Base-by-base conservation (phyloP, 2,329 filamentous ascomycete species). In the Fusarium robinianum region DNA sequence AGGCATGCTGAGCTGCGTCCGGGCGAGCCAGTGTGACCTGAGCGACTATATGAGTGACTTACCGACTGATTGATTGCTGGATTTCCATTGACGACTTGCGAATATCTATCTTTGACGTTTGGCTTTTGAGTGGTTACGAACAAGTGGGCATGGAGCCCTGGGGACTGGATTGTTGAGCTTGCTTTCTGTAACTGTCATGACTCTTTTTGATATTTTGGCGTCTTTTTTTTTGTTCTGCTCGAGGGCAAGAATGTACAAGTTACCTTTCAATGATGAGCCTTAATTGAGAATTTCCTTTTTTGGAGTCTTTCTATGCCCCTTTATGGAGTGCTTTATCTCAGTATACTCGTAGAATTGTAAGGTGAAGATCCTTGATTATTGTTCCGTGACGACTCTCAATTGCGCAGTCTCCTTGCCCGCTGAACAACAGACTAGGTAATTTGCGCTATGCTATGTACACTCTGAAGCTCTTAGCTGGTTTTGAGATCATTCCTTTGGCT, bases 1-100 rank as follows among this genome's bases (percentile, higher is more conserved):
- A 83, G 66, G 70, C 76, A 30, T 75, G 73, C 49, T 79, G 62
- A 64, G 44, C 19, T 32, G 6, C 24, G n/a, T n/a, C n/a, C n/a
- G n/a, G n/a, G n/a, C n/a, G n/a, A n/a, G n/a, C n/a, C n/a, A n/a
- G n/a, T n/a, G 46, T 49, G 23, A 42, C 35, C 21, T 29, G 24
- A 48, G 33, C 46, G 11, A 38, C 18, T 35, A n/a, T 5, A 12
- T 31, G 24, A 44, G 33, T 30, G 41, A 47, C 24, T 43, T 44
- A 33, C 38, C 21, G 34, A 39, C 35, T 47, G 12, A 40, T 14
- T 45, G 37, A 37, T 36, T 49, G 37, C 47, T 19, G 37, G 46
- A 39, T 39, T 27, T 30, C 33, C 22, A 37, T 26, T 46, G 34
- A 41, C 17, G 35, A 39, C 30, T 46, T 31, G 46, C 43, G 44